Base-by-base conservation (phyloP, 164 flowering plant species). In the Litsea cubeba region DNA sequence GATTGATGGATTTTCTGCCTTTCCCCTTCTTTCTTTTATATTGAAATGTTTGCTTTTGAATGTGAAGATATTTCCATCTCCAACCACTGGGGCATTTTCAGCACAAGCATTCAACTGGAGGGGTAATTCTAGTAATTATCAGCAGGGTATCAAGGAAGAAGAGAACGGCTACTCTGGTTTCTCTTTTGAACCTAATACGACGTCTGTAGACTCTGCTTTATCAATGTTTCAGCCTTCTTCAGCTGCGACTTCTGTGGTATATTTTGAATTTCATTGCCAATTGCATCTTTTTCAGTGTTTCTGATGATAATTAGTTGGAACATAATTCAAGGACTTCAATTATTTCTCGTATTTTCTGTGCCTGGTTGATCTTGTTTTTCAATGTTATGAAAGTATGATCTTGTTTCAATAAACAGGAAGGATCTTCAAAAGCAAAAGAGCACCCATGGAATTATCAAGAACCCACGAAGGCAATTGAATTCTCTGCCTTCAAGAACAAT, bases 61-160 rank as follows among this genome's bases (percentile, higher is more conserved):
- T 62, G 26, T 79, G 75, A 75, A 92, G 97, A 70, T 78, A 79
- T 80, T 82, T 68, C 86, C 91, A 57, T 91, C 97, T 75, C 93
- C 94, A 24, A 89, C 90, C 0, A 84, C 86, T 12, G 96, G 91
- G 62, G 72, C 84, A 57, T 85, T 86, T 74, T 80, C 81, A 50
- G 72, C 79, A 69, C 83, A 83, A 50, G 71, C 70, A 15, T 79
- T 82, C 65, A 81, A 83, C 77, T 84, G 89, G 91, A 81, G 50
- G 57, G 62, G 72, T 30, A 76, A 72, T 79, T 77, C 80, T 65
- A 68, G 60, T 51, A 76, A 74, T 15, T 72, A 76, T 50, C 81
- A 75, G 50, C 79, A 73, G 24, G 72, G 50, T 23, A 15, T 71
- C 46, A 85, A 81, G 74, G 81, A 79, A 68, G 89, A 83, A 72